A percentile compares a stretch with the other conserved stretches of the same genome.
Conservation (phyloP, 305 asterid genomes). For the Solanum aculeatissimum region DNA sequence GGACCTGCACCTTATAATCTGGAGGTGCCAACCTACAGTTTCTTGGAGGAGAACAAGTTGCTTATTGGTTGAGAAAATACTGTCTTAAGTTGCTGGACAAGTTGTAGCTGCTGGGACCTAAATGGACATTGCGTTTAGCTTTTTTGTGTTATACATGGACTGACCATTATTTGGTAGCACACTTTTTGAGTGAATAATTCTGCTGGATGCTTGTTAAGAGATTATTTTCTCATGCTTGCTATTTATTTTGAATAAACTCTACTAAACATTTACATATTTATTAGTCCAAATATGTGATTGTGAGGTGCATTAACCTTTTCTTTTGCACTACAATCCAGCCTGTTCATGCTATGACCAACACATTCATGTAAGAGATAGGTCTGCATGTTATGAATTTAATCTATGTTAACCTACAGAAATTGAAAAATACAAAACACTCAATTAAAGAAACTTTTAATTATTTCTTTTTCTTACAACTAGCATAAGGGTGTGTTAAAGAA, state of each 20-base stretch:
- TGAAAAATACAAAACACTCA: neutral
- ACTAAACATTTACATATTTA: too few relatives aligned
- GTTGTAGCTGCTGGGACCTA: slow-evolving; percentile 6
- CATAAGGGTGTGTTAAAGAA: neutral
- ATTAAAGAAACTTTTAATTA: too few relatives aligned
- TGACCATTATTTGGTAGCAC: neutral
- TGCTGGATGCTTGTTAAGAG: neutral
- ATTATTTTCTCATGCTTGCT: neutral
- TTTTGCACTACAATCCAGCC: neutral
- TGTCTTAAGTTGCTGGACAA: neutral
- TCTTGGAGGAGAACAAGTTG: slow-evolving; percentile 68
- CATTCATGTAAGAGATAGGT: slow-evolving; percentile 25
- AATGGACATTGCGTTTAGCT: slow-evolving; percentile 2
- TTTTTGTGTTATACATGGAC: neutral
- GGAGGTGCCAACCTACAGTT: slow-evolving; percentile 73
- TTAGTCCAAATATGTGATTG: neutral
- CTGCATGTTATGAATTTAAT: slow-evolving; percentile 22
- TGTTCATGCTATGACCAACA: too few relatives aligned
- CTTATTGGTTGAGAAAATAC: slow-evolving; percentile 40
- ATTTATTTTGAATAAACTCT: neutral
- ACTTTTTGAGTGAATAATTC: neutral
- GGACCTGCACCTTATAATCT: slow-evolving; percentile 79
- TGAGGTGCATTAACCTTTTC: neutral
- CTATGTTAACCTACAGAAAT: neutral
- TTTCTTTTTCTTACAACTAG: neutral